Base-by-base conservation (phyloP, 805 yeast species). In the Starmerella sp. region DNA sequence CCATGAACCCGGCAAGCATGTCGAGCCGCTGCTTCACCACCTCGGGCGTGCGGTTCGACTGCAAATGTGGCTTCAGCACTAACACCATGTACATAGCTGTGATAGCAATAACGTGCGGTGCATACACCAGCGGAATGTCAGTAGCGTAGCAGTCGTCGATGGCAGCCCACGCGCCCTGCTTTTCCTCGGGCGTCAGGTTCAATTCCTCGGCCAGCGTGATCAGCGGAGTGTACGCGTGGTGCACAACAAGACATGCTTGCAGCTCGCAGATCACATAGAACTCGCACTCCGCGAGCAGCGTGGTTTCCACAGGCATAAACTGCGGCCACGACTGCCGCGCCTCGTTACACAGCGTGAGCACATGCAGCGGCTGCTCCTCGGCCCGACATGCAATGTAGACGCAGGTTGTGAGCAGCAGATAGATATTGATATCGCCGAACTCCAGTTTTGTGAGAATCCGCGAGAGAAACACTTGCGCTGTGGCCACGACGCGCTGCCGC, bases 281-380 rank as follows among this genome's bases (percentile, higher is more conserved):
- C 69, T 93, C 98, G 70, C 95, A 86, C 66, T 93, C 97, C 0
- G 97, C 97, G 14, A 93, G 74, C 64, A 86, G 87, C 32, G 95
- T 84, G 15, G 89, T 80, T 67, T 91, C 97, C 56, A 85, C 88
- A 0, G 97, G 95, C 38, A 91, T 83, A 63, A 82, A 87, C 64
- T 90, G 96, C 0, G 97, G 97, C 97, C 97, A 91, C 41, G 88
- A 71, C 39, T 83, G 83, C 52, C 96, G 72, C 1, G 97, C 93
- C 66, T 91, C 97, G 17, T 82, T 76, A 28, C 87, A 79, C 9
- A 93, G 76, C 0, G 90, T 79, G 54, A 96, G 72, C 9, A 93
- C 88, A 66, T 93, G 97, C 65, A 86, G 95, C 1, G 98, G 97
- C 62, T 87, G 84, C 68, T 93, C 98, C 67, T 93, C 97, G 36